Base-by-base conservation (phyloP, 148 eudicot genomes). In the Heliosperma pusillum region DNA sequence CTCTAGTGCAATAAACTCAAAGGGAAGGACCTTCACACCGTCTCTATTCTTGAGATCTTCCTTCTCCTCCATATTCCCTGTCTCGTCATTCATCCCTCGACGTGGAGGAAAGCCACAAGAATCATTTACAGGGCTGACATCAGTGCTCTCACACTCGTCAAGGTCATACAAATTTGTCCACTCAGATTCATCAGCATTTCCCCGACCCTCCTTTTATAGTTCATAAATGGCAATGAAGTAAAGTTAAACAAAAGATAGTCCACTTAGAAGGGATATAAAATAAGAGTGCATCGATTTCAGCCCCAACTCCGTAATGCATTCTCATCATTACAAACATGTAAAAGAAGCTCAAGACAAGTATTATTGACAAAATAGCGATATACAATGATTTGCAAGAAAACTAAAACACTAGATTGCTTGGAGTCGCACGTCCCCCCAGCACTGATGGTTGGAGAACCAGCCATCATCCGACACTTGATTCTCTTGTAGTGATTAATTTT, bases 1-100 rank as follows among this genome's bases (percentile, higher is more conserved):
- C 82, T 95, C 98, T 76, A 95, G 82, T 33, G 97, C 93, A 78
- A 95, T 88, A 79, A 95, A 95, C 87, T 95, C 98, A 79, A 95
- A 95, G 2, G 98, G 98, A 73, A 92, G 97, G 66, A 89, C 88
- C 80, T 90, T 92, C 22, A 80, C 87, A 20, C 89, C 96, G 75
- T 92, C 96, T 66, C 75, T 86, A 45, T 89, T 90, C 73, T 87
- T 90, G 61, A 81, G 74, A 77, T 87, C 86, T 75, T 80, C 89
- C 69, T 85, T 92, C 45, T 80, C 89, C 72, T 89, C 96, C 50
- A 76, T 80, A 80, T 88, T 82, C 65, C 71, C 79, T 67, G 75
- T 88, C 56, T 85, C 89, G 19, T 68, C 82, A 44, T 78, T 81
- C 71, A 21, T 74, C 9, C 77, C 80, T 44, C 71, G 72, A 26